Percentiles rank a stretch among this genome's conserved stretches.
phyloP scores from a whole-genome alignment of 176 grass and related monocot species.

The Oryza meyeriana region DNA sequence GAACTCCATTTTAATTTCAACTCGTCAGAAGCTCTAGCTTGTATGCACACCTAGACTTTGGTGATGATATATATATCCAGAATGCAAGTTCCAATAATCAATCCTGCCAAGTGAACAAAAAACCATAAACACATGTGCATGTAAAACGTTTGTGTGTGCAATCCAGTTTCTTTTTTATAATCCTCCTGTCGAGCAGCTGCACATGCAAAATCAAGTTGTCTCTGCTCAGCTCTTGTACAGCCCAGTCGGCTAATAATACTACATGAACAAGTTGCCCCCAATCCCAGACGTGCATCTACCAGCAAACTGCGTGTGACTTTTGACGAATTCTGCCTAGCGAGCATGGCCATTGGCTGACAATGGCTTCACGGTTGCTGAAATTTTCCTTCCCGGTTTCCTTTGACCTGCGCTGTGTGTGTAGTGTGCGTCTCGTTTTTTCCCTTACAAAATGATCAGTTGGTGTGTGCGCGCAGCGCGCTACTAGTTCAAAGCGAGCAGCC shows the following conservation, averaged over 20 bases:
- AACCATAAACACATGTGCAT: neutral
- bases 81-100: neutral
- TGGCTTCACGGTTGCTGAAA: neutral
- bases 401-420: conserved; percentile 9
- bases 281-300: no score
- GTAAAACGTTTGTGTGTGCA: neutral
- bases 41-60: no score
- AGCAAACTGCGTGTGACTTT: neutral
- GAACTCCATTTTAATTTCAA: no score
- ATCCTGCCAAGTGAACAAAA: neutral
- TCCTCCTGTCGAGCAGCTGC: neutral
- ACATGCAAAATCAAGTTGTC: neutral
- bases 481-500: conserved; percentile 13
- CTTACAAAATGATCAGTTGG: conserved; percentile 22
- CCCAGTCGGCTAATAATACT: neutral
- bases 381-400: conserved; percentile 10
- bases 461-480: neutral
- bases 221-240: neutral
- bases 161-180: neutral
- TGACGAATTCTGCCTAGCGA: conserved; percentile 18
- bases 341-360: neutral
- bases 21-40: no score
- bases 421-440: neutral
- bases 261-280: neutral
- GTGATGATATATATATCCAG: neutral